Base-by-base conservation (phyloP, 192 early-diverging fungal genomes). In the Fimicolochytrium jonesii region DNA sequence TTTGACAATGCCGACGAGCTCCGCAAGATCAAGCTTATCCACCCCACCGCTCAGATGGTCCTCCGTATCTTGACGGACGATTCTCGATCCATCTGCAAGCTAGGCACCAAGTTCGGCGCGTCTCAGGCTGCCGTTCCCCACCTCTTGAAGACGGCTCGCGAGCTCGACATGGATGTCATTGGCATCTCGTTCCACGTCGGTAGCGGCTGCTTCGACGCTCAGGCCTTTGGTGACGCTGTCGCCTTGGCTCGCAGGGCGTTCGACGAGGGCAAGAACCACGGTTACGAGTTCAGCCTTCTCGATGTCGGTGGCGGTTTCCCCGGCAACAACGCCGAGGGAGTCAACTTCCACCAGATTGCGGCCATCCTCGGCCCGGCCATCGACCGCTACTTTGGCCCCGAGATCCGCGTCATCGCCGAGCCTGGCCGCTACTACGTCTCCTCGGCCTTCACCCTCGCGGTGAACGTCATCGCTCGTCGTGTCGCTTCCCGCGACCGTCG, bases 1-100 rank as follows among this genome's bases (percentile, higher is more conserved):
- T 99, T 99, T 80, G 97, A 99, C 77, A 99, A 99, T 79, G 87
- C 87, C 5, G 97, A 99, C 75, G 97, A 99, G 72, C 86, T 99
- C 2, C 76, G 81, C 79, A 99, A 99, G 82, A 87, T 99, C 67
- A 88, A 91, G 69, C 66, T 75, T 31, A 73, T 78, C 61, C 85
- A 89, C 68, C 91, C 93, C 31, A 76, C 86, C 31, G 93, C 97
- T 29, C 79, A 89, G 63, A 77, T 92, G 37, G 86, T 99, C n/a
- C 77, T 99, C 41, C 90, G 97, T 51, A 92, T 99, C 68, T 76
- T 96, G 43, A 86, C 92, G 0, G 97, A 99, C 67, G 97, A 97
- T 71, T 95, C 94, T 23, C 85, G 87, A 56, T 89, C 93, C 10
- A 64, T 93, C 32, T 95, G 93, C 78, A 84, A 91, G 72, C 77